These are phyloP conservation scores for Xylaria bambusicola DNA, from an alignment of 495 filamentous ascomycete species.

Conservation along the genomic window DNA sequence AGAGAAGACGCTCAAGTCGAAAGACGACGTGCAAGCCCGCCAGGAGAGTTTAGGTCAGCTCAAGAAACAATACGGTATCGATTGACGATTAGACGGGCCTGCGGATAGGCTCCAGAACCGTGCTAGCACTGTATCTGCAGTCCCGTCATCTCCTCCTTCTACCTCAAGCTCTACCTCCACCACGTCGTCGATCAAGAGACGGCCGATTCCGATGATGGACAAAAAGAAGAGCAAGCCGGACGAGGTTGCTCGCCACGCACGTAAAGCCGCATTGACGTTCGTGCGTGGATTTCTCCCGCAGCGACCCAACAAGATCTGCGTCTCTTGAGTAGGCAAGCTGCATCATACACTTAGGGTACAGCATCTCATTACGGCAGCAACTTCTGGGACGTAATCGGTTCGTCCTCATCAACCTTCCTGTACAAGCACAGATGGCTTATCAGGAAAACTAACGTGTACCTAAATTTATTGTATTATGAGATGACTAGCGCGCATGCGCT, in stretches of 20 bases:
- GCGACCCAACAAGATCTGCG: conserved; percentile 34
- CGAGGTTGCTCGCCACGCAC: conserved; percentile 39
- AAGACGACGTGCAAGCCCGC: conserved; percentile 91
- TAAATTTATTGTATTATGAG: conserved; percentile 19
- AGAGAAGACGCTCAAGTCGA: conserved; percentile 91
- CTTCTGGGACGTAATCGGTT: background rate
- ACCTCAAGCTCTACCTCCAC: conserved; percentile 36
- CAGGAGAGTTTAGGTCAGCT: conserved; percentile 97
- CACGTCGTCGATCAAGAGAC: conserved; percentile 31
- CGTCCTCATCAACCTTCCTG: conserved; percentile 14
- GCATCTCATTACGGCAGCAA: conserved; percentile 21
- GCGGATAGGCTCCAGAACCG: conserved; percentile 50
- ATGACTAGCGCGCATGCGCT: conserved; percentile 1
- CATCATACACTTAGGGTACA: conserved; percentile 19
- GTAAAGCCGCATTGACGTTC: conserved; percentile 45
- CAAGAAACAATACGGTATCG: conserved; percentile 97
- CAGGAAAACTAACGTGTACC: conserved; percentile 14
- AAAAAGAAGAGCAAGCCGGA: conserved; percentile 33
- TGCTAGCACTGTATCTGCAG: conserved; percentile 48
- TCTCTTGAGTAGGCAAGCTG: conserved; percentile 28
- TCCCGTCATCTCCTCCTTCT: conserved; percentile 51
- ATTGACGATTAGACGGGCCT: conserved; percentile 77
- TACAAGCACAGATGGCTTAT: conserved; percentile 27
- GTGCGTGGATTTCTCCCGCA: conserved; percentile 41
- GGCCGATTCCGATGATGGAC: conserved; percentile 30